A percentile compares a stretch with the other conserved stretches of the same genome.
Conservation (phyloP, 208 protist species). For the Leishmania aethiopica region DNA sequence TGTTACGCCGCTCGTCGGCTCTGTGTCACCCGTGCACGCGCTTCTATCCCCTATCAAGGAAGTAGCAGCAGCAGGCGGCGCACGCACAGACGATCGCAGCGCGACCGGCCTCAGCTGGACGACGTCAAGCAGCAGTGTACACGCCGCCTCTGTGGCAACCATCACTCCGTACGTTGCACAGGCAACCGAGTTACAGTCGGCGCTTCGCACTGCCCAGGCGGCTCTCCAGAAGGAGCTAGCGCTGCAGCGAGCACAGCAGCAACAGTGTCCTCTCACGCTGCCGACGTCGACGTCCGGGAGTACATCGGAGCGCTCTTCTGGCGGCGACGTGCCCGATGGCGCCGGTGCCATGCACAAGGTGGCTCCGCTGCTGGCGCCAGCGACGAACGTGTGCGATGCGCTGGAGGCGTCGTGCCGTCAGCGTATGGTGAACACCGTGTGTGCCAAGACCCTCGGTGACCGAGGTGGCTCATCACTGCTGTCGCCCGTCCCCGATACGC, state of each 20-base stretch:
- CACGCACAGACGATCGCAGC: background rate
- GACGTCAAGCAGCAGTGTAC: background rate
- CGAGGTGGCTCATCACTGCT: background rate
- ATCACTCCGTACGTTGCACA: conserved; percentile 8
- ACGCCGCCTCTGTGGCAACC: background rate
- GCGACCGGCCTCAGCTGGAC: background rate
- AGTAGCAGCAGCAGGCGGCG: background rate
- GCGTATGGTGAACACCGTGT: conserved; percentile 8
- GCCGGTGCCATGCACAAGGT: background rate
- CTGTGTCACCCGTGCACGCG: conserved; percentile 18
- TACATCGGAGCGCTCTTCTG: background rate
- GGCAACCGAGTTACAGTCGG: background rate
- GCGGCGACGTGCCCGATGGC: background rate
- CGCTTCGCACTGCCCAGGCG: conserved; percentile 3
- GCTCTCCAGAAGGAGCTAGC: background rate
- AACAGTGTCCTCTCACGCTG: too few species aligned
- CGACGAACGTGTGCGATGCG: conserved; percentile 12
- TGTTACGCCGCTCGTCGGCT: background rate
- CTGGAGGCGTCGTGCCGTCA: conserved; percentile 18
- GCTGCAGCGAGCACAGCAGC: background rate
- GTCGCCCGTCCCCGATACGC: background rate
- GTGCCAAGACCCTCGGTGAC: background rate
- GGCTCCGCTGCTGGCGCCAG: background rate
- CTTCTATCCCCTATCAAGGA: conserved; percentile 10
- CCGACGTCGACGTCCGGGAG: background rate